Conservation (phyloP, 208 protist species). For the Strigomonas culicis region DNA sequence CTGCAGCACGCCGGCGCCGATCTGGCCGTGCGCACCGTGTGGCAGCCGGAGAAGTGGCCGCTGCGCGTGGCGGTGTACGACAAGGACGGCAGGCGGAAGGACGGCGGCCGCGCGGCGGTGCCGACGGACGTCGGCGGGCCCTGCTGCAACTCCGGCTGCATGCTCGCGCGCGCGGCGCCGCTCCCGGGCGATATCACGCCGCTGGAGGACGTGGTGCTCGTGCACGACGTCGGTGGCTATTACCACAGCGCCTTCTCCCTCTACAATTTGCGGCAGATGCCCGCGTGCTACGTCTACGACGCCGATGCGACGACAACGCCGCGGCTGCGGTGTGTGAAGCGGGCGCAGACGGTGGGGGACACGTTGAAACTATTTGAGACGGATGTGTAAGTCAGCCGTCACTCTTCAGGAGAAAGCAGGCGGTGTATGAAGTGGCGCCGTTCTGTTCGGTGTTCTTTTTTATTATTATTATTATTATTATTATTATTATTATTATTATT, state of each 20-base stretch:
- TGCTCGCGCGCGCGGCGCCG: conserved; percentile 24
- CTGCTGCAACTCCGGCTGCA: conserved; percentile 66
- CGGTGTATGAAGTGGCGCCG: too few relatives aligned
- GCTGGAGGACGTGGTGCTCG: conserved; percentile 43
- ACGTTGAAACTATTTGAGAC: conserved; percentile 35
- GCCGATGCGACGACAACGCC: neutral
- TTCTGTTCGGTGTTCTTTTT: too few relatives aligned
- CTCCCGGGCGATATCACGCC: conserved; percentile 24
- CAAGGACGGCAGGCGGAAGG: conserved; percentile 8
- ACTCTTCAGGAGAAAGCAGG: too few relatives aligned
- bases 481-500: conserved; percentile 10
- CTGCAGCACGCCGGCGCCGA: conserved; percentile 63
- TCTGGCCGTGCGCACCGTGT: conserved; percentile 64
- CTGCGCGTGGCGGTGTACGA: conserved; percentile 50
- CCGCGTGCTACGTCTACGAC: conserved; percentile 43
- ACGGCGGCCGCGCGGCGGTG: neutral
- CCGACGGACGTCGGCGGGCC: conserved; percentile 51
- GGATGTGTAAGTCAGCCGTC: conserved; percentile 7
- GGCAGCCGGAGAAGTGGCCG: conserved; percentile 65
- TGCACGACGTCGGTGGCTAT: conserved; percentile 67
- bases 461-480: neutral
- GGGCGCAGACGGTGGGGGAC: conserved; percentile 35
- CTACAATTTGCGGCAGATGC: conserved; percentile 62
- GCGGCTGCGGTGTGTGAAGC: conserved; percentile 22
- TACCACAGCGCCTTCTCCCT: conserved; percentile 59